Evolutionary conservation across 495 filamentous ascomycete species (phyloP).

Genomic region (Penicillium cosmopolitanum): DNA sequence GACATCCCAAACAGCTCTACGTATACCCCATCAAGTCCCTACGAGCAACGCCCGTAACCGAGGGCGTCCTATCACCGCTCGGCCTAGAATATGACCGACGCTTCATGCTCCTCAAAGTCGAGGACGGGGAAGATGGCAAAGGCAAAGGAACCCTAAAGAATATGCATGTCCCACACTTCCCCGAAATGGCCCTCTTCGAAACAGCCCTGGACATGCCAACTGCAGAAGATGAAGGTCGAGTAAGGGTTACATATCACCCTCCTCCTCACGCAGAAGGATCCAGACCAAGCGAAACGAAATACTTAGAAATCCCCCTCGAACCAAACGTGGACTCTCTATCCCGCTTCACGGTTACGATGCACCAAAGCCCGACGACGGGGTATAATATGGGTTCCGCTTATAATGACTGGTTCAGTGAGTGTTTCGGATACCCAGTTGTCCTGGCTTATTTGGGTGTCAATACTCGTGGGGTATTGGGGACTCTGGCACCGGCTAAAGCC

Average conservation of each 20-base stretch:
- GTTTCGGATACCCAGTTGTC: conserved; percentile 68
- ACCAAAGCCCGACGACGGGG: conserved; percentile 62
- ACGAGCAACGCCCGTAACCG: conserved; percentile 60
- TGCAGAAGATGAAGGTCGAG: conserved; percentile 31
- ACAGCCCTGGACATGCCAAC: conserved; percentile 54
- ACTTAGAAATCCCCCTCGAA: conserved; percentile 61
- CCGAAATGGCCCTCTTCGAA: conserved; percentile 69
- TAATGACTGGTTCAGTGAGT: conserved; percentile 73
- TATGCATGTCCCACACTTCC: conserved; percentile 68
- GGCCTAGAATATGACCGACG: conserved; percentile 77
- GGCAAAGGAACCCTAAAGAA: conserved; percentile 50
- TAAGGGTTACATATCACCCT: conserved; percentile 60
- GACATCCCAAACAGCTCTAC: conserved; percentile 61
- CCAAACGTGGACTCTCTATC: conserved; percentile 44
- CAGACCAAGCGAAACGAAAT: conserved; percentile 20
- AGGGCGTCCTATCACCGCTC: conserved; percentile 60
- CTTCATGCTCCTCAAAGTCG: conserved; percentile 73
- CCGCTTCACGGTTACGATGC: conserved; percentile 44
- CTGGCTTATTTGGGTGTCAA: conserved; percentile 72
- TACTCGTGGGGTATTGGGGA: conserved; percentile 66
- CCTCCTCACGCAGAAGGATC: conserved; percentile 25
- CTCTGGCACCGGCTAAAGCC: conserved; percentile 41
- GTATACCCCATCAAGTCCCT: conserved; percentile 90
- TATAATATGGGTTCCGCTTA: conserved; percentile 69
- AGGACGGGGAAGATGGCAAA: conserved; percentile 32